Base-by-base conservation (phyloP, 257 asterid species). In the Mitragyna speciosa region DNA sequence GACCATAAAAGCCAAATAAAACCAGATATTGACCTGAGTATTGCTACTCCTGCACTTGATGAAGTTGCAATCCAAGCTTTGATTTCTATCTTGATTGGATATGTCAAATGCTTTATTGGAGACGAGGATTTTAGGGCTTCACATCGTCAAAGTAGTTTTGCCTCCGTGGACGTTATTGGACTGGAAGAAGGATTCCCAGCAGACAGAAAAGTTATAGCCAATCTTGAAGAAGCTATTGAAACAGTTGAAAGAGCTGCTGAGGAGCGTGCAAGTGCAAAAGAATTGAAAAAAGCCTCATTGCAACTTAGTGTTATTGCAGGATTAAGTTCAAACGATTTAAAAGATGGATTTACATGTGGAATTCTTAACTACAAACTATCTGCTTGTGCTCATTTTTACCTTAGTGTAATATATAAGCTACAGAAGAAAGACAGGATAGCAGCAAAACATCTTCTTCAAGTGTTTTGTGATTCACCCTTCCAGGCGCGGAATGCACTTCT, bases 341-440 rank as follows among this genome's bases (percentile, higher is more conserved):
- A 82, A 79, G 88, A 86, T 45, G 89, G 88, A 71, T 85, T 76
- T 82, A 92, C 98, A 0, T 89, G 91, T 61, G 97, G 97, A 77
- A 87, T 92, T 70, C 87, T 92, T 7, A 93, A 93, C 75, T 81
- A 65, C 17, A 91, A 87, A 85, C 54, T 94, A 73, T 92, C 98
- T n/a, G 95, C 98, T 70, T 92, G 96, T 87, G 95, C 98, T 85
- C 98, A 92, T 89, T 89, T 94, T 80, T 94, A 94, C 85, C 97
- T 92, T 77, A 85, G 96, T 72, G 86, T 91, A 78, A 88, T 89
- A 80, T 94, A 88, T 76, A 83, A 82, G 86, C 83, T 92, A 16
- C 98, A 92, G 78, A 88, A 84, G n/a, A 92, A 92, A 67, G 93
- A 92, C 41, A 81, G 85, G 47, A 87, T 84, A 64, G 82, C 97